Base-by-base conservation (phyloP, 169 alveolate genomes). In the Eimeria necatrix region DNA sequence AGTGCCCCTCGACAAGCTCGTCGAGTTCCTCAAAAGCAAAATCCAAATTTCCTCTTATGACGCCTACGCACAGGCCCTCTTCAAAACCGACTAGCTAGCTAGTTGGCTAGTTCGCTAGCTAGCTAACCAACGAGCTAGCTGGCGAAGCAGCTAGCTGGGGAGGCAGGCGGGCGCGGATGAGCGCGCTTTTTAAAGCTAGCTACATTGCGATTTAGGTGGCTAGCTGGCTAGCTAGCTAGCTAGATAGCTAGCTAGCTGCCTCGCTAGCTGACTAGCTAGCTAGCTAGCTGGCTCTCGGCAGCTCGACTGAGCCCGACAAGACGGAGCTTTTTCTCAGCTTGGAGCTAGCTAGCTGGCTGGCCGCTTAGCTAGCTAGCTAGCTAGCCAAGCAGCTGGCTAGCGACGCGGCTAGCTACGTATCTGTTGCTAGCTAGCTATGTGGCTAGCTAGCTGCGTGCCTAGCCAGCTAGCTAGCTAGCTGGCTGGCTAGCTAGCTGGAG, bases 311-410 rank as follows among this genome's bases (percentile, higher is more conserved):
- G 20, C 64, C 20, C 64, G 8, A 56, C 20, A 9, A 56, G 64
- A 8, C 64, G 14, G 64, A 8, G 64, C 20, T 8, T 14, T 64
- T 10, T n/a, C 14, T 5, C 76, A 10, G 9, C 20, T n/a, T 14
- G 76, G 32, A 64, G 76, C 76, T 64, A 64, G 76, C 76, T 64
- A 64, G 76, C 76, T 64, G 26, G 76, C 76, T 64, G 26, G 64
- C 64, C 14, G n/a, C n/a, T n/a, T n/a, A n/a, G n/a, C n/a, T 56
- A 56, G 14, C 64, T 9, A 8, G 8, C 64, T 8, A 56, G 64
- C 64, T 14, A 56, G 64, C 64, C 64, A 14, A 56, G 14, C 8
- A 14, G 64, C 64, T 14, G 64, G 64, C n/a, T n/a, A n/a, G n/a
- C n/a, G n/a, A n/a, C n/a, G n/a, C n/a, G n/a, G n/a, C n/a, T n/a